phyloP scores from a whole-genome alignment of 1,284 basidiomycete genomes.

The Spongiforma sp. region DNA sequence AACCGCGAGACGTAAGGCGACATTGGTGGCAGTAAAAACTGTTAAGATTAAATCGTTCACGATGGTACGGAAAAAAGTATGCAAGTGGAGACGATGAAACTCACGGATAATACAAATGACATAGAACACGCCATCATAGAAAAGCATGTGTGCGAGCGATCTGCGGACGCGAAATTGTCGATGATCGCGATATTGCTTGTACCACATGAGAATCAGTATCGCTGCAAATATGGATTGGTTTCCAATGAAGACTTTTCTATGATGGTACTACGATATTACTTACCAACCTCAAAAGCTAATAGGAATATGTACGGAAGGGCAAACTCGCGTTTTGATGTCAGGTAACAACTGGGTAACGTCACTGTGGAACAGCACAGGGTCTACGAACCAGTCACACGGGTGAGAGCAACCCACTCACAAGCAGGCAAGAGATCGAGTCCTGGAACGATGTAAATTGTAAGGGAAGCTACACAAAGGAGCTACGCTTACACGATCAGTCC shows the following conservation, averaged over 20 bases:
- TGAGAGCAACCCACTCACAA: neutral
- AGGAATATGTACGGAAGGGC: neutral
- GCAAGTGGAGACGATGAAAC: neutral
- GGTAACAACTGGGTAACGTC: neutral
- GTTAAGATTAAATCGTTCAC: neutral
- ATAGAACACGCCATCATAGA: neutral
- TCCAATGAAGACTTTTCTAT: neutral
- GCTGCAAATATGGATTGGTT: neutral
- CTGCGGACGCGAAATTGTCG: neutral
- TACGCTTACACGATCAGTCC: neutral
- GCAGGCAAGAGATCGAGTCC: neutral
- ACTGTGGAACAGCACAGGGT: neutral
- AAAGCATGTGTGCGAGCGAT: neutral
- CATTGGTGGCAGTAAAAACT: neutral
- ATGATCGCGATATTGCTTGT: neutral
- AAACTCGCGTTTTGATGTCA: neutral
- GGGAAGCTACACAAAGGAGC: neutral
- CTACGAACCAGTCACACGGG: neutral
- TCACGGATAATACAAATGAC: neutral
- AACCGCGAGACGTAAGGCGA: neutral
- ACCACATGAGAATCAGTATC: neutral
- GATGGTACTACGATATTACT: neutral
- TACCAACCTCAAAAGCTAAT: constrained; percentile 1
- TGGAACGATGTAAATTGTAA: neutral
- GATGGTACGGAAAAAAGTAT: too few species aligned